phyloP scores from a whole-genome alignment of 176 grass and related monocot genomes.

The Oryza meridionalis region DNA sequence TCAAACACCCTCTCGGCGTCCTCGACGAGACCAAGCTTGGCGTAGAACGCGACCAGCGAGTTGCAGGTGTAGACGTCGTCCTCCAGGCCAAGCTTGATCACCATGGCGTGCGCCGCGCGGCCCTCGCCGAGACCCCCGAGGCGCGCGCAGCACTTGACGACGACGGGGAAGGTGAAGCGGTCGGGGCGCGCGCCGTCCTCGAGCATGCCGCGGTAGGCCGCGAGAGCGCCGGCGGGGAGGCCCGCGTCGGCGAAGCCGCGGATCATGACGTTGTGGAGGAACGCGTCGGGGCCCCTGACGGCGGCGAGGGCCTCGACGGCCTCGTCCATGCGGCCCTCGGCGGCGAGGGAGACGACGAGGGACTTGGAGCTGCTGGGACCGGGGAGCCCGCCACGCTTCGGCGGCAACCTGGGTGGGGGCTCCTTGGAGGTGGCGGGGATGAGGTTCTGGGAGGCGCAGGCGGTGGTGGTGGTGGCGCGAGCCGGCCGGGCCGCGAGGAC shows the following conservation, averaged over 20 bases:
- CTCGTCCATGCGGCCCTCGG: slow-evolving; percentile 60
- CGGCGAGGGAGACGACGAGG: slow-evolving; percentile 50
- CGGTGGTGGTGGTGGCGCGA: slow-evolving; percentile 30
- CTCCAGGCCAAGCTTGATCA: slow-evolving; percentile 63
- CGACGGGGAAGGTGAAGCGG: slow-evolving; percentile 77
- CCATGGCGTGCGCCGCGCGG: slow-evolving; percentile 49
- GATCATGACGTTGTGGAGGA: slow-evolving; percentile 87
- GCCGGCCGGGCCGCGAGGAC: slow-evolving; percentile 46
- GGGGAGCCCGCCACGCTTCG: slow-evolving; percentile 25
- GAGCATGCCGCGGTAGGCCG: slow-evolving; percentile 62
- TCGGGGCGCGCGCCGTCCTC: slow-evolving; percentile 50
- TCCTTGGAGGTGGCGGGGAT: slow-evolving; percentile 36
- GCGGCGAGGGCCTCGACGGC: slow-evolving; percentile 52
- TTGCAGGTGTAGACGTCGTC: slow-evolving; percentile 67
- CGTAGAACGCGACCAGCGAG: slow-evolving; percentile 71
- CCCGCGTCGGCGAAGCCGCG: slow-evolving; percentile 64
- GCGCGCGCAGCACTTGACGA: slow-evolving; percentile 69
- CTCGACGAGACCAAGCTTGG: slow-evolving; percentile 56
- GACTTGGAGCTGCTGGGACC: slow-evolving; percentile 24
- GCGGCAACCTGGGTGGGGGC: slow-evolving; percentile 29
- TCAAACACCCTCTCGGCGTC: slow-evolving; percentile 80
- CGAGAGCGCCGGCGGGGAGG: slow-evolving; percentile 50
- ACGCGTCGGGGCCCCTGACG: slow-evolving; percentile 45
- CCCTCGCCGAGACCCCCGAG: slow-evolving; percentile 30
- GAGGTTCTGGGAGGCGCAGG: slow-evolving; percentile 23